Conservation (phyloP, 1,284 basidiomycete genomes). For the Fomitiporia mediterranea region DNA sequence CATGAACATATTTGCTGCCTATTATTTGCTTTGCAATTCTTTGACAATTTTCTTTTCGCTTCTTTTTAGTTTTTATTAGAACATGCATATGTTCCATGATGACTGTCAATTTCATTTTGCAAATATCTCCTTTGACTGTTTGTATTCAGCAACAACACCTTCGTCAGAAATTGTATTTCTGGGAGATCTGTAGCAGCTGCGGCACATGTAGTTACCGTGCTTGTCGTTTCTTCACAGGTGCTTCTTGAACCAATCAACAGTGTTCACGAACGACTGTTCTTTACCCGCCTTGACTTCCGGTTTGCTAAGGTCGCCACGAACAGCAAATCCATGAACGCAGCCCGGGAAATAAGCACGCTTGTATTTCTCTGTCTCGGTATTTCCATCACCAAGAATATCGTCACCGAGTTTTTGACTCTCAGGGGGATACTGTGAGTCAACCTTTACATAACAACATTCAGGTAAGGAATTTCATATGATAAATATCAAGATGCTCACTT, state of each 20-base stretch:
- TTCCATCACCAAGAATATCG: slow-evolving; percentile 47
- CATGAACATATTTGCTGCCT: no score
- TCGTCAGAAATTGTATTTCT: no score
- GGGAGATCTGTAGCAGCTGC: no score
- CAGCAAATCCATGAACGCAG: slow-evolving; percentile 58
- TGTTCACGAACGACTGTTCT: slow-evolving; percentile 39
- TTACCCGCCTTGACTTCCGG: slow-evolving; percentile 34
- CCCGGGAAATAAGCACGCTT: slow-evolving; percentile 51
- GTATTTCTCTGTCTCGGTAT: slow-evolving; percentile 48
- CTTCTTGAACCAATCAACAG: slow-evolving; percentile 34
- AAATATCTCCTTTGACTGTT: no score
- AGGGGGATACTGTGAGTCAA: slow-evolving; percentile 46
- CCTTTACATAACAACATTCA: background rate
- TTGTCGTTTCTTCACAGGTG: slow-evolving; percentile 27
- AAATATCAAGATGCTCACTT: slow-evolving; percentile 20
- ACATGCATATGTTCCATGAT: no score
- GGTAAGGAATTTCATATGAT: no score
- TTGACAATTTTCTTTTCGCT: no score
- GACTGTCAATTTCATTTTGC: no score
- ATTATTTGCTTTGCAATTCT: no score
- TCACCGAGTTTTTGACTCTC: slow-evolving; percentile 47
- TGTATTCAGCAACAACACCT: no score
- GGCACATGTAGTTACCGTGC: no score
- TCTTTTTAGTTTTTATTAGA: no score
- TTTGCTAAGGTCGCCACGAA: slow-evolving; percentile 34